Base-by-base conservation (phyloP, 139 green algal species). In the Chlamydomonas applanata region DNA sequence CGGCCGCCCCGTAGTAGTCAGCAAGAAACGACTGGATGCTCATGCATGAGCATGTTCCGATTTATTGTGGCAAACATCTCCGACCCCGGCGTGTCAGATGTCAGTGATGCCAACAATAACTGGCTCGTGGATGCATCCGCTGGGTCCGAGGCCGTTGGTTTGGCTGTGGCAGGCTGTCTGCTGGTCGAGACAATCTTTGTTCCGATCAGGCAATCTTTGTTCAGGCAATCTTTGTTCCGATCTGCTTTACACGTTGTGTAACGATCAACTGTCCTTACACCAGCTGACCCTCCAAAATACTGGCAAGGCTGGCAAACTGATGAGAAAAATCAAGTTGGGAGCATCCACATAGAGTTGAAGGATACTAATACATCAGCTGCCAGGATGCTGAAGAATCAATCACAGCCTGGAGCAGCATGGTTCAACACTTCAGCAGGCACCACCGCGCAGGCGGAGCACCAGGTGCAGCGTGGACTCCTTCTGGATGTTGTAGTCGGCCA, bases 401-500 rank as follows among this genome's bases (percentile, higher is more conserved):
- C n/a, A 27, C 4, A 7, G 53, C 53, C 7, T 32, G 14, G 7
- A 27, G 7, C 53, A 25, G 5, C 24, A 11, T 75, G 3, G 83
- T 86, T 4, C 53, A 89, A 85, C 84, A 85, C 7, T 49, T 49
- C 40, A 49, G 40, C 40, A 49, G 11, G 40, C 40, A 49, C 81
- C 88, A 57, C 88, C 90, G 40, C 88, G 81, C 52, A 94, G 86
- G 36, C 89, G 89, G 68, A 95, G 89, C 83, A 96, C 91, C 75
- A 96, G 78, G 71, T 96, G 91, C 53, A 96, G 79, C 0, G 91
- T 96, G 40, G 74, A 89, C 86, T 97, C 90, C 44, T 97, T 97
- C 88, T 97, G 93, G 84, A 98, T 98, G 92, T 97, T 97, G 88
- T 98, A 97, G 77, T 97, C 92, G 0, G 92, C 90, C 52, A 97